Conservation (phyloP, 139 green algal genomes). For the Haematococcus sp. region DNA sequence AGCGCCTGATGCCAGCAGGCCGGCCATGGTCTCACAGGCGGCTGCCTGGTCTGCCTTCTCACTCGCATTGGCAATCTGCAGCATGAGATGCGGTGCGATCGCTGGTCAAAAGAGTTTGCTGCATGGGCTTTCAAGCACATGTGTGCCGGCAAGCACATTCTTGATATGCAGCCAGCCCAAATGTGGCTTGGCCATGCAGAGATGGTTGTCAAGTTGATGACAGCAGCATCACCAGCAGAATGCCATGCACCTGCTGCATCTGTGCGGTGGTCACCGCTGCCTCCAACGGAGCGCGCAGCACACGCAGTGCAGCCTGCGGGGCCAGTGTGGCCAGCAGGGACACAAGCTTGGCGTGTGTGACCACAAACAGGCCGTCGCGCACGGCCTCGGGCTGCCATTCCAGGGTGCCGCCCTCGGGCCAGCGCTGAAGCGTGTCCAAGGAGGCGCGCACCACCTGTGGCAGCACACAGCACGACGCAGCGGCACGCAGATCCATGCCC, state of each 20-base stretch:
- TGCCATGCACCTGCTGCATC: conserved; percentile 7
- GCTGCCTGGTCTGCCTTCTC: conserved; percentile 52
- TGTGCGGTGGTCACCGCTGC: background rate
- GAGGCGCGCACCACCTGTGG: background rate
- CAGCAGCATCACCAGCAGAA: too few species aligned
- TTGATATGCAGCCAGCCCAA: too few species aligned
- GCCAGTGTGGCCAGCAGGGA: conserved; percentile 39
- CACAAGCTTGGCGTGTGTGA: conserved; percentile 49
- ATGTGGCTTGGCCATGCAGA: too few species aligned
- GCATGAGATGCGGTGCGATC: too few species aligned
- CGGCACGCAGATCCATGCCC: too few species aligned
- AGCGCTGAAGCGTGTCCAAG: background rate
- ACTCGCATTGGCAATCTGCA: conserved; percentile 25
- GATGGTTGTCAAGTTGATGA: too few species aligned
- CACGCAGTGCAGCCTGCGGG: conserved; percentile 7
- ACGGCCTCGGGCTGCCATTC: conserved; percentile 15
- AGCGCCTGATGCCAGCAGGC: conserved; percentile 52
- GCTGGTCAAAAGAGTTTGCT: too few species aligned
- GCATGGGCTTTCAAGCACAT: too few species aligned
- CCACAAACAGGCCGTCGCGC: conserved; percentile 52
- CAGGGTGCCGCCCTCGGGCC: background rate
- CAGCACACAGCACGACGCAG: too few species aligned
- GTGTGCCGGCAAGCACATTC: too few species aligned
- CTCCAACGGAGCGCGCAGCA: conserved; percentile 18
- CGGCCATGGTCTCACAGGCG: conserved; percentile 59